phyloP scores from a whole-genome alignment of 1,284 basidiomycete genomes.

The Fistulinella cinereoalba region DNA sequence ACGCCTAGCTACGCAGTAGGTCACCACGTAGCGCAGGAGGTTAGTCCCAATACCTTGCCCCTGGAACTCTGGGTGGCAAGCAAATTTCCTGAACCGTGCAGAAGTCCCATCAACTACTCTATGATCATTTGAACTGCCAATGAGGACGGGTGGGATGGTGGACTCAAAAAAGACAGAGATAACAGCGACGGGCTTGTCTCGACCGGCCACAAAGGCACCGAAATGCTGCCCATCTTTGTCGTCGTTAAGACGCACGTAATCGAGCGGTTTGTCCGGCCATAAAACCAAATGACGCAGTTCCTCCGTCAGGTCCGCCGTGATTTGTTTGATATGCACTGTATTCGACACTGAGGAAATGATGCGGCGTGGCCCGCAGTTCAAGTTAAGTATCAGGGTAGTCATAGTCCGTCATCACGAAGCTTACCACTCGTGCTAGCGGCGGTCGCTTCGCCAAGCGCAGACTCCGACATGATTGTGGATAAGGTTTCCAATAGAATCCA shows the following conservation, averaged over 20 bases:
- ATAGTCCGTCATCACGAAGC: background rate
- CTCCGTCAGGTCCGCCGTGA: slow-evolving; percentile 43
- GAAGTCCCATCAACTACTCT: slow-evolving; percentile 14
- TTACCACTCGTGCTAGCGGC: background rate
- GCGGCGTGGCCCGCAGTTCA: background rate
- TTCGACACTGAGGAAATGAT: slow-evolving; percentile 1
- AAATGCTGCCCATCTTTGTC: slow-evolving; percentile 50
- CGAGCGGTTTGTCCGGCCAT: slow-evolving; percentile 51
- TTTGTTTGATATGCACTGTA: slow-evolving; percentile 24
- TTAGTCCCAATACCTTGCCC: slow-evolving; percentile 51
- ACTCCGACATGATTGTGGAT: slow-evolving; percentile 6
- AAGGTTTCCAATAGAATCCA: slow-evolving; percentile 2
- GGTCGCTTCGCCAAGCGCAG: slow-evolving; percentile 6
- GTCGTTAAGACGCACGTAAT: slow-evolving; percentile 51
- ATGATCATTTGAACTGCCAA: slow-evolving; percentile 4
- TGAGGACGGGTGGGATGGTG: slow-evolving; percentile 33
- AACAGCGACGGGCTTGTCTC: slow-evolving; percentile 42
- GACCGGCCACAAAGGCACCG: slow-evolving; percentile 46
- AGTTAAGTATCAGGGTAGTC: too few species aligned
- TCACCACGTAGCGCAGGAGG: slow-evolving; percentile 43
- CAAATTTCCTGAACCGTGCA: slow-evolving; percentile 61
- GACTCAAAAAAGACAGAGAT: slow-evolving; percentile 55
- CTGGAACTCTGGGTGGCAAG: slow-evolving; percentile 47
- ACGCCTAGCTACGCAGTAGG: slow-evolving; percentile 38
- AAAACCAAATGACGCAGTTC: slow-evolving; percentile 54